Evolutionary conservation across 768 basidiomycete genomes (phyloP), one percentile per base, ranked within the genome.

Genomic region (Suillus plorans): DNA sequence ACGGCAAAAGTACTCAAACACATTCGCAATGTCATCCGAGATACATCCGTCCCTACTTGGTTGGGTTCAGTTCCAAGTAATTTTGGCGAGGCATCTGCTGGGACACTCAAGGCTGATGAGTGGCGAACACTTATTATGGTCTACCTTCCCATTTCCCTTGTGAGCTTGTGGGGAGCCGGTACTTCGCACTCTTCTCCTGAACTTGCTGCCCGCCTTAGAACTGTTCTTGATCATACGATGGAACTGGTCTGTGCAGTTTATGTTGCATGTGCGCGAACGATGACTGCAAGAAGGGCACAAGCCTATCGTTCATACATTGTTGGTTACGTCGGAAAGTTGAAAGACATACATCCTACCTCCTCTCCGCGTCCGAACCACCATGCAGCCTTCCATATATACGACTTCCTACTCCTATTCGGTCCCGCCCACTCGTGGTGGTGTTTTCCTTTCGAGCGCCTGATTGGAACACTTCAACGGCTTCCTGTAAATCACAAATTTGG

Each of bases 351-450:
- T 36, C 73, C 76, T 3, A 49, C 56, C 14, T 53, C 20, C 1
- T 28, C 62, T 5, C 20, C 56, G 16, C 60, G 45, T 16, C 70
- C 73, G 9, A 80, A 78, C 55, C 55, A 72, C n/a, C 80, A 80
- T 52, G 63, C 72, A 22, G 67, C 73, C 3, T 62, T 76, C 36
- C 77, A 73, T 49, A 50, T 78, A 7, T 67, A 71, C n/a, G 73
- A 80, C 16, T 80, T 79, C 59, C 66, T 79, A 0, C 12, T 67
- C 0, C 66, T 74, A 2, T 80, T 80, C 63, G 76, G 81, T 0
- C 79, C 79, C n/a, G 68, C 76, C 0, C 69, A 71, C 47, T 72
- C 72, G 1, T 82, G 78, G 81, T 81, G 79, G 77, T 68, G 71
- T 2, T 81, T 77, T 64, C 78, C 77, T 0, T 80, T 77, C 52